Conservation (phyloP, 2,329 filamentous ascomycete species). For the Apiospora arundinis region DNA sequence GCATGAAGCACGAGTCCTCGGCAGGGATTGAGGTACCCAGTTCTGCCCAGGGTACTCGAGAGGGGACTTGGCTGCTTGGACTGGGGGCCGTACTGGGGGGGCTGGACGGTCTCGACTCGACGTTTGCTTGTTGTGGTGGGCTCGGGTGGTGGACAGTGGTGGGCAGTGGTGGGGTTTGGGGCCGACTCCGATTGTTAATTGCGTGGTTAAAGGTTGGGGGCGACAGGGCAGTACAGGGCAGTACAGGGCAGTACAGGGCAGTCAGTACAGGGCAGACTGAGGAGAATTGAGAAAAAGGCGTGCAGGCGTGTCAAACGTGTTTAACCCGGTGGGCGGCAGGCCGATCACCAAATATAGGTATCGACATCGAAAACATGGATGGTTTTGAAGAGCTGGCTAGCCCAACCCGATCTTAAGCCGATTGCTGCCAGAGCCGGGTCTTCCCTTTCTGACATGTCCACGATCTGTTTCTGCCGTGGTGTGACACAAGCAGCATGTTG, state of each 20-base stretch:
- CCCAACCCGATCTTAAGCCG: conserved; percentile 8
- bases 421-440: not conserved
- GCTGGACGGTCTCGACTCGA: conserved; percentile 18
- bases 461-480: not conserved
- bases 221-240: not conserved
- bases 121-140: conserved; percentile 11
- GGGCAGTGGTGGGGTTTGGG: not conserved
- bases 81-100: not conserved
- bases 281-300: not conserved
- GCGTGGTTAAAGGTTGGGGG: not conserved
- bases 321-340: not conserved
- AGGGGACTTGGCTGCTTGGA: not conserved
- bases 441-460: conserved; percentile 3
- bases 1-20: conserved; percentile 20
- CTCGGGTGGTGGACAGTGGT: not conserved
- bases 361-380: conserved; percentile 7
- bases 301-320: not conserved
- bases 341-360: conserved; percentile 3
- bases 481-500: not conserved
- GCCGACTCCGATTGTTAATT: conserved; percentile 3
- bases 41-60: not conserved
- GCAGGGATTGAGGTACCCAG: conserved; percentile 1
- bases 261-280: not conserved
- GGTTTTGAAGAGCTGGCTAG: not conserved
- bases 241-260: too few species aligned